These are phyloP conservation scores for Prunus campanulata DNA, from an alignment of 306 rosid genomes.

Conservation along the genomic window DNA sequence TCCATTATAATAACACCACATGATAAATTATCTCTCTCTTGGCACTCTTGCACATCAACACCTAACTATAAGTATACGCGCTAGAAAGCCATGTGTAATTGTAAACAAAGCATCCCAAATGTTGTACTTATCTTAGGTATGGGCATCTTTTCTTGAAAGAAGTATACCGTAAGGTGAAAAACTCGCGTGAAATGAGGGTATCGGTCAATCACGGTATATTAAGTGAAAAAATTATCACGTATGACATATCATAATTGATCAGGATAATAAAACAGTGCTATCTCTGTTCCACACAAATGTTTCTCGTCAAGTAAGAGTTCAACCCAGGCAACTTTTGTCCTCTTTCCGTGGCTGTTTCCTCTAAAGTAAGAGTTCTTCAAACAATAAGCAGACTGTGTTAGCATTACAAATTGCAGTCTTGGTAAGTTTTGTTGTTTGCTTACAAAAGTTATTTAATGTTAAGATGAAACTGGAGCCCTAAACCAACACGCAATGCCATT, in stretches of 20 bases:
- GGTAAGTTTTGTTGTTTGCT: no score
- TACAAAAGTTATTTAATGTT: no score
- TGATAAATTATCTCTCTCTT: not conserved
- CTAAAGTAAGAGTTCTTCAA: not conserved
- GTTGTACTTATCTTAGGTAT: not conserved
- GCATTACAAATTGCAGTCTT: no score
- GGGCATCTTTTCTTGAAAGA: not conserved
- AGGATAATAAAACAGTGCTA: no score
- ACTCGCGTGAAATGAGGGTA: no score
- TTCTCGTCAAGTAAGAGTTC: not conserved
- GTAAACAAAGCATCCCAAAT: not conserved
- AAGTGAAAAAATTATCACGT: no score
- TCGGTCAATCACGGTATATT: rapidly evolving
- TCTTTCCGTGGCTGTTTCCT: not conserved
- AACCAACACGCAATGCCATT: no score
- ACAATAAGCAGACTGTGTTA: not conserved
- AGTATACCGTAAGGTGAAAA: no score
- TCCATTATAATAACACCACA: not conserved
- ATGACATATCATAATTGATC: no score
- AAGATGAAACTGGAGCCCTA: no score
- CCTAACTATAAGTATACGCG: not conserved
- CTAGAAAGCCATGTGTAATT: not conserved
- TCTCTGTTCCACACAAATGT: rapidly evolving
- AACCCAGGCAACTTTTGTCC: not conserved
- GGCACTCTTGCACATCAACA: not conserved